Conservation (phyloP, 768 basidiomycete species). For the Pleurotus giganteus region DNA sequence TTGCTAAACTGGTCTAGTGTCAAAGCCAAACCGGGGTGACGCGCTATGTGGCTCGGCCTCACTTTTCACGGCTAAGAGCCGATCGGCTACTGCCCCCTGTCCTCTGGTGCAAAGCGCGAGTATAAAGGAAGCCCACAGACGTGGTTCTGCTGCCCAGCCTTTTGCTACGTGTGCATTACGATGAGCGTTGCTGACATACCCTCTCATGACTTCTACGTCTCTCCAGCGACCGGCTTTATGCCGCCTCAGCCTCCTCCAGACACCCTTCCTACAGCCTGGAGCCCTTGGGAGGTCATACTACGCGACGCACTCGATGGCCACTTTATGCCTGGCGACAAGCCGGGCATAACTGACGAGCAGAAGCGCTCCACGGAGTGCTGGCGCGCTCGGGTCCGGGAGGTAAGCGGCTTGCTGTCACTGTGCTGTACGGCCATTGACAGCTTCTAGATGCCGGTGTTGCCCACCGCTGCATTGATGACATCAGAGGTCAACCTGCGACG, state of each 20-base stretch:
- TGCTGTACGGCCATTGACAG: neutral
- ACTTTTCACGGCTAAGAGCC: slow-evolving; percentile 7
- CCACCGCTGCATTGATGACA: slow-evolving; percentile 39
- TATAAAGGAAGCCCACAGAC: neutral
- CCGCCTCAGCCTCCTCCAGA: slow-evolving; percentile 68
- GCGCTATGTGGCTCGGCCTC: neutral
- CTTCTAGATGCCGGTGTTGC: slow-evolving; percentile 51
- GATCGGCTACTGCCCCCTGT: neutral
- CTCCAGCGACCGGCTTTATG: slow-evolving; percentile 89
- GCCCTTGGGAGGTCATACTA: slow-evolving; percentile 61
- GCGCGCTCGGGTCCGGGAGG: slow-evolving; percentile 42
- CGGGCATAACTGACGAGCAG: slow-evolving; percentile 32
- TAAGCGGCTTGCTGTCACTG: slow-evolving; percentile 22
- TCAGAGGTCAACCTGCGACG: slow-evolving; percentile 63
- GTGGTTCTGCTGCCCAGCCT: neutral
- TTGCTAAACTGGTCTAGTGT: neutral
- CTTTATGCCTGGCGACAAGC: slow-evolving; percentile 56
- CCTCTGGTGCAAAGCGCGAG: neutral
- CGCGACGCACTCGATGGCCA: slow-evolving; percentile 40
- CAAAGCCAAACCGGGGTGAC: neutral
- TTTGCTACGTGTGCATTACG: neutral
- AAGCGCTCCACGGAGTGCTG: slow-evolving; percentile 39
- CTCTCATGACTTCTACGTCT: slow-evolving; percentile 87
- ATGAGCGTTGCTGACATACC: slow-evolving; percentile 32
- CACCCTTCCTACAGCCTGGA: slow-evolving; percentile 55